phyloP scores from a whole-genome alignment of 345 rosid species.

The Cardamine chenopodiifolia region DNA sequence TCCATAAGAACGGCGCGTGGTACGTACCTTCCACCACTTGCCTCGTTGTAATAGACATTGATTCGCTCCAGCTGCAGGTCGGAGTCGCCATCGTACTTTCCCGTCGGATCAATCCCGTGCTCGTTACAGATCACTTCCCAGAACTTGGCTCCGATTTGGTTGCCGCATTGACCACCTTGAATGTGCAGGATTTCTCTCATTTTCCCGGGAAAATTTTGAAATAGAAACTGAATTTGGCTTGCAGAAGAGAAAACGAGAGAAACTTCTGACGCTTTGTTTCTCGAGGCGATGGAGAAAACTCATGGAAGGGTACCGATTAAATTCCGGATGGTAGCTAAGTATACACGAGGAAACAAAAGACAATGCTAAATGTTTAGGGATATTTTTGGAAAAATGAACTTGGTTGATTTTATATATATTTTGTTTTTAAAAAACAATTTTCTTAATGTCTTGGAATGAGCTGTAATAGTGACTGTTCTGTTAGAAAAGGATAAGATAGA shows the following conservation, averaged over 20 bases:
- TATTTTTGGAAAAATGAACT: constrained; percentile 7
- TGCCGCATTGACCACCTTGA: constrained; percentile 93
- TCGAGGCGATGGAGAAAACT: neutral
- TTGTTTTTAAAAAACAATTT: neutral
- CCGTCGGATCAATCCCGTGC: constrained; percentile 80
- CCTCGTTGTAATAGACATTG: constrained; percentile 42
- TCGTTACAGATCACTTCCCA: constrained; percentile 96
- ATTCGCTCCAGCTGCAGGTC: constrained; percentile 81
- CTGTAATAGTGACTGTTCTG: constrained; percentile 29
- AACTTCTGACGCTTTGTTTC: constrained; percentile 3
- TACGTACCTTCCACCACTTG: constrained; percentile 40
- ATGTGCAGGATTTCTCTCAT: constrained; percentile 96
- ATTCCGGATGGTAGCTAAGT: neutral
- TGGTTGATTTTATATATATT: neutral
- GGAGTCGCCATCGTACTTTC: constrained; percentile 58
- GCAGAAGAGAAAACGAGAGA: neutral
- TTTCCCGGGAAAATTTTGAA: constrained; percentile 24
- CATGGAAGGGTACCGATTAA: constrained; percentile 21
- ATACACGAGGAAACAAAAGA: neutral
- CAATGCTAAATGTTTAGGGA: neutral
- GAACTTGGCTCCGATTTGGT: constrained; percentile 92
- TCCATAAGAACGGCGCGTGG: constrained; percentile 41
- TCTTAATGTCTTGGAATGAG: constrained; percentile 24
- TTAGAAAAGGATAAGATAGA: constrained; percentile 23
- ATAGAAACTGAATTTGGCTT: constrained; percentile 13